Base-by-base conservation (phyloP, 1,284 basidiomycete species). In the Trichosporon sp. region DNA sequence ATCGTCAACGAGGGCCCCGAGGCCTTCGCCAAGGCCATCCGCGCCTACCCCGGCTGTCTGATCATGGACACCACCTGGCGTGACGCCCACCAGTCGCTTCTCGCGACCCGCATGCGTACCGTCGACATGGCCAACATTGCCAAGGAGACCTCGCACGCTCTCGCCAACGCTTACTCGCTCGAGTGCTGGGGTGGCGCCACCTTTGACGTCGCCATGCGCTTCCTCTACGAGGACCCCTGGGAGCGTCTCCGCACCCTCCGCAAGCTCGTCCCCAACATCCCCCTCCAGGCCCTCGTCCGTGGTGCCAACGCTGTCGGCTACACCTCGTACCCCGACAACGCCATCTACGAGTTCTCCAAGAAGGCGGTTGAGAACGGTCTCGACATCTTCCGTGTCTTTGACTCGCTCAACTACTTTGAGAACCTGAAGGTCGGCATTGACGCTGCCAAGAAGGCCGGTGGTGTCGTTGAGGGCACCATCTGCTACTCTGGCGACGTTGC, bases 121-220 rank as follows among this genome's bases (percentile, higher is more conserved):
- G 90, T 93, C 75, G 97, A 99, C 81, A 98, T 99, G 89, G 92
- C 91, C 78, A 98, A 98, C 86, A 98, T 99, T 76, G 97, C 97
- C 71, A 98, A 94, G 84, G 95, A 98, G 87, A 99, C 97, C 1
- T 93, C 91, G 78, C 91, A 93, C 83, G 96, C 95, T 8, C 87
- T 99, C 66, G 89, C 93, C 65, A 99, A 98, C 80, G 93, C 97
- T 23, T 99, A 95, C 86, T 92, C 92, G 80, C 85, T 99, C 74
- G 97, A 99, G 83, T 98, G 96, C 87, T 99, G 97, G 97, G 97
- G 97, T 80, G 97, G 97, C 75, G 97, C 97, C 62, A 99, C 97
- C 4, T 99, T 99, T 80, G 97, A 99, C 83, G 97, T 99, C 64
- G 92, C 97, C 35, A 98, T 99, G 96, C 91, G 96, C 68, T 99